These are phyloP conservation scores for Cordyceps fumosorosea DNA, from an alignment of 2,329 filamentous ascomycete species.

Conservation along the genomic window DNA sequence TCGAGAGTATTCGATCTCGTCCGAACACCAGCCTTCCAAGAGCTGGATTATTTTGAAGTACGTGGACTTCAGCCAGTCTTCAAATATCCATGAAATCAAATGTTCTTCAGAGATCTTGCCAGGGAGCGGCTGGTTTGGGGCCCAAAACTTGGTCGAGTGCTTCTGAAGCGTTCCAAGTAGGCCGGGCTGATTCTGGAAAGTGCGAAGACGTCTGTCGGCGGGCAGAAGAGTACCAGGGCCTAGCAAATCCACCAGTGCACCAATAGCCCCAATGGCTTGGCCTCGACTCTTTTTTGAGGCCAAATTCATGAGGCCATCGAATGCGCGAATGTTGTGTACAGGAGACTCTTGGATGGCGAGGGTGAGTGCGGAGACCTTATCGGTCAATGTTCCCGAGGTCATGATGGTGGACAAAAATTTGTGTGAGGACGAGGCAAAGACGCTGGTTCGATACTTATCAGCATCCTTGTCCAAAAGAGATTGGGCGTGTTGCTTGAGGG, in stretches of 20 bases:
- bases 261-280: constrained; percentile 86
- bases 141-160: constrained; percentile 54
- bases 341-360: constrained; percentile 94
- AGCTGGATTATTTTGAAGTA: constrained; percentile 93
- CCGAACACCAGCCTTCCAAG: constrained; percentile 85
- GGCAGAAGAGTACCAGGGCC: constrained; percentile 84
- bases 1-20: constrained; percentile 91
- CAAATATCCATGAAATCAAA: constrained; percentile 81
- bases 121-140: constrained; percentile 61
- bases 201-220: constrained; percentile 68
- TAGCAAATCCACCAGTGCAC: constrained; percentile 88
- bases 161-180: constrained; percentile 66
- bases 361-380: constrained; percentile 93
- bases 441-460: constrained; percentile 63
- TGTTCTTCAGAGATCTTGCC: constrained; percentile 68
- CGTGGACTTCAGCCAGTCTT: constrained; percentile 89
- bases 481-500: constrained; percentile 63
- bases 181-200: constrained; percentile 73
- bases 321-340: constrained; percentile 81
- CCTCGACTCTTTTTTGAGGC: constrained; percentile 92
- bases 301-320: constrained; percentile 74
- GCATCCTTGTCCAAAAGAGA: constrained; percentile 73
- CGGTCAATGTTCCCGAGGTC: constrained; percentile 89
- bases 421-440: constrained; percentile 77
- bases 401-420: constrained; percentile 98